Evolutionary conservation across 2,329 filamentous ascomycete genomes (phyloP), one percentile per base, ranked within the genome.

Genomic region (Canariomyces notabilis): DNA sequence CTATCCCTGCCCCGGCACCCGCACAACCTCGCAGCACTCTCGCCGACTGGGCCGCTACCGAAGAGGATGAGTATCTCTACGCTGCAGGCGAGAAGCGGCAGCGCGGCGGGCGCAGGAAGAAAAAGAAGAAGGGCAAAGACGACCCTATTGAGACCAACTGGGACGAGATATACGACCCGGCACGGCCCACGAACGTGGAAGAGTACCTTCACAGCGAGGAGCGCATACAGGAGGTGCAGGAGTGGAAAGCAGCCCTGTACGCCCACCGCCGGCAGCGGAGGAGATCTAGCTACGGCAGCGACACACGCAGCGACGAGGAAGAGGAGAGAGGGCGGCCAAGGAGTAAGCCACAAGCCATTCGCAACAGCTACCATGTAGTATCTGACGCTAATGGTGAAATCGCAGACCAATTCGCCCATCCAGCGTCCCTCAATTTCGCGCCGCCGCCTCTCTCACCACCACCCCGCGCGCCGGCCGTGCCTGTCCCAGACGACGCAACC

Each of bases 101-200:
- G 61, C 81, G 87, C 40, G 87, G 87, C 46, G 86, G 87, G 34
- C 82, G 87, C 38, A 55, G 53, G 40, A 66, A 64, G 52, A 64
- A 63, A 47, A 85, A 83, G 67, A 89, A 86, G 66, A 87, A 80
- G 50, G 75, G 77, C 53, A 72, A 79, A 5, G 71, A 73, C 37
- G 65, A 75, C 22, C 66, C 68, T 5, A 68, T 75, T 42, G 76
- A 80, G 62, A 81, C 78, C n/a, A 83, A 95, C 61, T 96, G 89
- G 89, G 86, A 95, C 63, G 89, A 94, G 62, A 79, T 93, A 19
- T 96, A 95, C 63, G 90, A 95, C 59, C 87, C 89, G 1, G 74
- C 84, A 9, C 73, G 86, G 32, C 89, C 90, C 7, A 94, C 87
- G 33, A 89, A 83, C 55, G 86, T 91, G 40, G 85, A 90, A 45